Evolutionary conservation across 2,329 filamentous ascomycete species (phyloP), one percentile per base, ranked within the genome.

Genomic region (Chaetomiaceae sp.): DNA sequence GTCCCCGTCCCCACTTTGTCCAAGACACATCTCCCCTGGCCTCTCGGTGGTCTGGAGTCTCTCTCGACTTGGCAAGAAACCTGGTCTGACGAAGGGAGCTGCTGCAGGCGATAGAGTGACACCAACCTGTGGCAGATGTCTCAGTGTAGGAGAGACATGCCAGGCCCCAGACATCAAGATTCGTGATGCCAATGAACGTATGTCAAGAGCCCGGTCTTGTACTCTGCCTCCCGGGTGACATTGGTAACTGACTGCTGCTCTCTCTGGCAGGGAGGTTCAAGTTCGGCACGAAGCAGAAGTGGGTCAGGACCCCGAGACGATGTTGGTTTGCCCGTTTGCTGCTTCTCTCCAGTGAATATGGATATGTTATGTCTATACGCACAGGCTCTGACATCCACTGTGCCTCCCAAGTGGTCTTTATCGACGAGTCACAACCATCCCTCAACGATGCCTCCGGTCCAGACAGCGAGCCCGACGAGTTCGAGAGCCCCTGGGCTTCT

Each of bases 41-140:
- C n/a, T n/a, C n/a, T n/a, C n/a, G n/a, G n/a, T n/a, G n/a, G n/a
- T n/a, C n/a, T n/a, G n/a, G n/a, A n/a, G n/a, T n/a, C n/a, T n/a
- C n/a, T n/a, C n/a, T n/a, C n/a, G n/a, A n/a, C n/a, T n/a, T n/a
- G n/a, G 14, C 30, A 33, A 12, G 30, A 12, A 33, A 33, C 23
- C n/a, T 25, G n/a, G 23, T 10, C 33, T 49, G 40, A 38, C 25
- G 14, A 23, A 3, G n/a, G 48, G 21, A 38, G 33, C 12, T 33
- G 44, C 39, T 48, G 17, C 51, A 73, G 71, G 71, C 59, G 72
- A 74, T 50, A 68, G 72, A 38, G 62, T 60, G 2, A 63, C 61
- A 25, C 67, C 66, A 17, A 53, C 58, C 4, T 69, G 67, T 51
- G 64, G 66, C 19, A 62, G 66, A 25, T 69, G 67, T 48, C 49